Percentiles rank a stretch among this genome's conserved stretches.
These are phyloP conservation scores for Sporobolus alterniflorus DNA, from an alignment of 202 grass and related monocot species.

Conservation along the genomic window DNA sequence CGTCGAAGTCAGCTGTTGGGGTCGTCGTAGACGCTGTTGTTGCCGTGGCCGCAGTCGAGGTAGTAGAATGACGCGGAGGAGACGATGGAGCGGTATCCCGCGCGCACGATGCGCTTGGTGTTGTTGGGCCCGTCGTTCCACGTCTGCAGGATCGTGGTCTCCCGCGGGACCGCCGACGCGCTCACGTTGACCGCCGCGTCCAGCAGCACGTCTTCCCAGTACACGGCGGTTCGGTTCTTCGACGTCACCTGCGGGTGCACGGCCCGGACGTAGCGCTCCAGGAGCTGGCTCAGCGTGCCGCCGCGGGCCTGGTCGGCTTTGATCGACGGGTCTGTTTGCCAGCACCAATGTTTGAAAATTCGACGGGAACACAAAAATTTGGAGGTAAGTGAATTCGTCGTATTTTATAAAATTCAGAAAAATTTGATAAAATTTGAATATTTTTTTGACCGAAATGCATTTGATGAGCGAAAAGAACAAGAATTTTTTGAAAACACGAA, in stretches of 20 bases:
- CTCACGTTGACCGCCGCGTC: constrained; percentile 48
- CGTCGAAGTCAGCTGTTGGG: constrained; percentile 40
- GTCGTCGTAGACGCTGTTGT: constrained; percentile 59
- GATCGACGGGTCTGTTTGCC: constrained; percentile 49
- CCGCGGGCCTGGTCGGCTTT: constrained; percentile 28
- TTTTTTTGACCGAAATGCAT: too few relatives aligned
- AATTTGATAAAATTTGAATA: too few relatives aligned
- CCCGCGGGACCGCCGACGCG: constrained; percentile 37
- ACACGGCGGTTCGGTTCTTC: constrained; percentile 65
- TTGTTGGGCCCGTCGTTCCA: constrained; percentile 84
- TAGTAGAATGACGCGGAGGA: constrained; percentile 83
- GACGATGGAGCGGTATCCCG: constrained; percentile 73
- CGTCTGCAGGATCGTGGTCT: constrained; percentile 70
- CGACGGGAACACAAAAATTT: too few relatives aligned
- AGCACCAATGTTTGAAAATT: too few relatives aligned
- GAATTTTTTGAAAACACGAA: too few relatives aligned
- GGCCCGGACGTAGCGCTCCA: constrained; percentile 47
- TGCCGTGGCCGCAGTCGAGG: constrained; percentile 81
- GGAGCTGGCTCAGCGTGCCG: constrained; percentile 56
- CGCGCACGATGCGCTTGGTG: constrained; percentile 64
- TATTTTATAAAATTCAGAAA: too few relatives aligned
- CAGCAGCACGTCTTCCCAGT: constrained; percentile 78
- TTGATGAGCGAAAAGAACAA: too few relatives aligned
- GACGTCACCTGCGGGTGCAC: constrained; percentile 44
- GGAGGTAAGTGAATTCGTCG: too few relatives aligned